Conservation (phyloP, 2,329 filamentous ascomycete species). For the Thelonectria olida region DNA sequence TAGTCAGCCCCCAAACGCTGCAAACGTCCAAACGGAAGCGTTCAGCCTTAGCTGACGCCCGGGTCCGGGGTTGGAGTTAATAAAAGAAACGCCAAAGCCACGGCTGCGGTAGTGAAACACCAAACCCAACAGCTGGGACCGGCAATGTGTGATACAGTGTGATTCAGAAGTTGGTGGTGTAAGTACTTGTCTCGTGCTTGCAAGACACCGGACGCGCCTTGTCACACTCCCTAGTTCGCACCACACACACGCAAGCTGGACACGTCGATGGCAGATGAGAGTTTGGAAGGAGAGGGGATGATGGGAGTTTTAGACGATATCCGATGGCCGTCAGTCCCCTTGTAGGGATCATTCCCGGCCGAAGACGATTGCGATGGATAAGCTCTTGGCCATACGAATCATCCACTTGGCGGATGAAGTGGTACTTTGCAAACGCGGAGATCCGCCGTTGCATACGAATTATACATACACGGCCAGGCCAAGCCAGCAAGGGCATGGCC, state of each 20-base stretch:
- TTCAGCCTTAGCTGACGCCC: conserved; percentile 13
- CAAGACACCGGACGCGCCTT: neutral
- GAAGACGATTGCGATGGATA: neutral
- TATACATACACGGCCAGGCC: conserved; percentile 5
- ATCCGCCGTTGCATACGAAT: neutral
- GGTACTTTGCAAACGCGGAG: neutral
- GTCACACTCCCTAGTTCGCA: too few relatives aligned
- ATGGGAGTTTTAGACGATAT: conserved; percentile 1
- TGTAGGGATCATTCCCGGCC: too few relatives aligned
- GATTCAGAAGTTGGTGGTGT: neutral
- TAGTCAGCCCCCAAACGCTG: neutral
- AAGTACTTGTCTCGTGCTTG: neutral
- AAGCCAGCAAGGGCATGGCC: too few relatives aligned
- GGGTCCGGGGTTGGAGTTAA: neutral
- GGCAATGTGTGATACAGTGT: neutral
- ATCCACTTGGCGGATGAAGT: conserved; percentile 13
- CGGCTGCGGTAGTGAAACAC: conserved; percentile 21
- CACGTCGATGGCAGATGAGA: neutral
- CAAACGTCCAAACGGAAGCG: neutral
- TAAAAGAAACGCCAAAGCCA: conserved; percentile 10
- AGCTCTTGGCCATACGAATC: neutral
- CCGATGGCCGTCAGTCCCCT: too few relatives aligned
- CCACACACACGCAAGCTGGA: neutral
- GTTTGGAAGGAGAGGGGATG: neutral
- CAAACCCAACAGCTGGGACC: conserved; percentile 11